Evolutionary conservation across 1,284 basidiomycete genomes (phyloP).

Genomic region (Xerocomus nothofagi): DNA sequence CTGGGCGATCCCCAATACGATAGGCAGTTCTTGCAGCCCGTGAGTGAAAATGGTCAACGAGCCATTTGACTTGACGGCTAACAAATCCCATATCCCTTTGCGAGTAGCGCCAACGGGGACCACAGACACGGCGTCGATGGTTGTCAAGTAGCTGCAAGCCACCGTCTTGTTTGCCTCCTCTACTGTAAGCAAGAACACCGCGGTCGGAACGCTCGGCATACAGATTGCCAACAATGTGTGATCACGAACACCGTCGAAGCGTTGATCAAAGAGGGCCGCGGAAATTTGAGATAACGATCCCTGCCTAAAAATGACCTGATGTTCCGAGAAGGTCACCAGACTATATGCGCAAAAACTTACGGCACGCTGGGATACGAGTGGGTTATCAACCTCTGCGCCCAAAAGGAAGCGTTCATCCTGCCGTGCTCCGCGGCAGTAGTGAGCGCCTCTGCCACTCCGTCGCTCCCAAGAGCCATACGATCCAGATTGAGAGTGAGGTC

Average conservation of each 20-base stretch:
- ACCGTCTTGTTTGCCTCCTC: slow-evolving; percentile 40
- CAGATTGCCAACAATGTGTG: slow-evolving; percentile 60
- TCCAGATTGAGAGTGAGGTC: slow-evolving; percentile 64
- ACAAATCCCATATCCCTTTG: slow-evolving; percentile 60
- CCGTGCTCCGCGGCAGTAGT: slow-evolving; percentile 51
- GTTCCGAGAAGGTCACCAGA: slow-evolving; percentile 5
- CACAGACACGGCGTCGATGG: slow-evolving; percentile 52
- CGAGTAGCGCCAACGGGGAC: slow-evolving; percentile 64
- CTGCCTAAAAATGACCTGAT: slow-evolving; percentile 14
- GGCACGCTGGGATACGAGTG: slow-evolving; percentile 48
- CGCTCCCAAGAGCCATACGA: slow-evolving; percentile 55
- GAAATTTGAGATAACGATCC: slow-evolving; percentile 41
- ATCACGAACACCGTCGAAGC: slow-evolving; percentile 54
- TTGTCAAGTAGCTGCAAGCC: slow-evolving; percentile 40
- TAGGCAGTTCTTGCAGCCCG: slow-evolving; percentile 51
- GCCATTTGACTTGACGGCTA: slow-evolving; percentile 59
- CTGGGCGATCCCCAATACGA: slow-evolving; percentile 31
- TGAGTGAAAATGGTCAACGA: slow-evolving; percentile 59
- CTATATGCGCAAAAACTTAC: slow-evolving; percentile 47
- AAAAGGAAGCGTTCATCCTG: slow-evolving; percentile 67
- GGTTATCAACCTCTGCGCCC: slow-evolving; percentile 60
- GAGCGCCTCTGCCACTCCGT: slow-evolving; percentile 41
- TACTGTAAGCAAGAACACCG: slow-evolving; percentile 48
- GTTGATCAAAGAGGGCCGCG: slow-evolving; percentile 62
- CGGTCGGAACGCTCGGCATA: slow-evolving; percentile 49